phyloP scores from a whole-genome alignment of 202 grass and related monocot species.

The Carex sylvatica region DNA sequence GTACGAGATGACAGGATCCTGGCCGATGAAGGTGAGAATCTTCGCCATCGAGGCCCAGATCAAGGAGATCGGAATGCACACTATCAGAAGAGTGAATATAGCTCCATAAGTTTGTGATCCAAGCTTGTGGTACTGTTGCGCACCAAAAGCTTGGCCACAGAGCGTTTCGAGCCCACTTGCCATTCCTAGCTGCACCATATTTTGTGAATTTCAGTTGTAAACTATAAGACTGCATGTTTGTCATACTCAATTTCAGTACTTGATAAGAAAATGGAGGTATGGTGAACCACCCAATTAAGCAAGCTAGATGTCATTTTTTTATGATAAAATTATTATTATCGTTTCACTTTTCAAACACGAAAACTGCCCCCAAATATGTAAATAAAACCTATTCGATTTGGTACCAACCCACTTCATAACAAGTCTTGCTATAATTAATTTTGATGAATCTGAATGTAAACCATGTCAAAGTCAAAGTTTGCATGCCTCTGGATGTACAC shows the following conservation, averaged over 20 bases:
- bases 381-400: neutral
- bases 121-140: slow-evolving; percentile 63
- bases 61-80: slow-evolving; percentile 62
- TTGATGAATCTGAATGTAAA: neutral
- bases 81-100: slow-evolving; percentile 50
- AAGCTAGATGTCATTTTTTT: neutral
- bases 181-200: slow-evolving; percentile 54
- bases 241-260: neutral
- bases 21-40: slow-evolving; percentile 56
- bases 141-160: slow-evolving; percentile 86
- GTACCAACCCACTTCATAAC: neutral
- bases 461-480: neutral
- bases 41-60: slow-evolving; percentile 79
- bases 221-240: neutral
- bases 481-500: neutral
- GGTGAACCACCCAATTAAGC: neutral
- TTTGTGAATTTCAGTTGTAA: neutral
- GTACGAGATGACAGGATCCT: slow-evolving; percentile 54
- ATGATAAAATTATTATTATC: neutral
- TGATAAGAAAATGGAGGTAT: neutral
- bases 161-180: slow-evolving; percentile 77
- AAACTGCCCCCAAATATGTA: neutral
- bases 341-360: neutral
- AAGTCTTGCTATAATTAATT: neutral
- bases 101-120: slow-evolving; percentile 66